These are phyloP conservation scores for Botrytis fabae DNA, from an alignment of 2,329 filamentous ascomycete genomes.

Conservation along the genomic window DNA sequence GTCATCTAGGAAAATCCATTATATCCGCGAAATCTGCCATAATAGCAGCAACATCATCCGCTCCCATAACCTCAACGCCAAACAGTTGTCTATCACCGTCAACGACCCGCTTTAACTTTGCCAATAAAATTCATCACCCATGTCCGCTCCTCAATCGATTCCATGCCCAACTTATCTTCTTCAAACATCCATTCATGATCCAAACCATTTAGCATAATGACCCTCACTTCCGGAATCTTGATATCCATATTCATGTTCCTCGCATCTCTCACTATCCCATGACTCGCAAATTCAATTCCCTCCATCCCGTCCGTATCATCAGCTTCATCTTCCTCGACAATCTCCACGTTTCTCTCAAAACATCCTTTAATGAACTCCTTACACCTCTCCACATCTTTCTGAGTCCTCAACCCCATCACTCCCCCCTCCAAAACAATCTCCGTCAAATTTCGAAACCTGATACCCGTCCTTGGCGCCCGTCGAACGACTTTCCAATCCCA, in stretches of 20 bases:
- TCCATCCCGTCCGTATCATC: too few species aligned
- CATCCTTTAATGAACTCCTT: not conserved
- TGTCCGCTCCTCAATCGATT: slow-evolving; percentile 3
- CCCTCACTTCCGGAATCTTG: not conserved
- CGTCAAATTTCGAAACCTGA: not conserved
- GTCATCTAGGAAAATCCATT: not conserved
- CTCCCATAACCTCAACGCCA: not conserved
- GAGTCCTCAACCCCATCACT: not conserved
- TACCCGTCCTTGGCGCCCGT: not conserved
- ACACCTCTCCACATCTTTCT: not conserved
- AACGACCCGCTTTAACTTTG: not conserved
- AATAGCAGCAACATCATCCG: not conserved
- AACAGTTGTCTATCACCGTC: not conserved
- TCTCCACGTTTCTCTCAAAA: not conserved
- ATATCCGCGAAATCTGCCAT: not conserved
- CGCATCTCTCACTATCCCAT: too few species aligned
- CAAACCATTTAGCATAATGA: not conserved
- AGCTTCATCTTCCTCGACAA: not conserved
- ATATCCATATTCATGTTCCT: not conserved
- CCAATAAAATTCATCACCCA: not conserved
- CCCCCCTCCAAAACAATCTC: not conserved
- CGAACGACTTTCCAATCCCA: not conserved
- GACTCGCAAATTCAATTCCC: too few species aligned
- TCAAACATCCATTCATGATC: not conserved
- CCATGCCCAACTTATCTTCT: not conserved